Base-by-base conservation (phyloP, 2,329 filamentous ascomycete species). In the Erysiphe pulchra region DNA sequence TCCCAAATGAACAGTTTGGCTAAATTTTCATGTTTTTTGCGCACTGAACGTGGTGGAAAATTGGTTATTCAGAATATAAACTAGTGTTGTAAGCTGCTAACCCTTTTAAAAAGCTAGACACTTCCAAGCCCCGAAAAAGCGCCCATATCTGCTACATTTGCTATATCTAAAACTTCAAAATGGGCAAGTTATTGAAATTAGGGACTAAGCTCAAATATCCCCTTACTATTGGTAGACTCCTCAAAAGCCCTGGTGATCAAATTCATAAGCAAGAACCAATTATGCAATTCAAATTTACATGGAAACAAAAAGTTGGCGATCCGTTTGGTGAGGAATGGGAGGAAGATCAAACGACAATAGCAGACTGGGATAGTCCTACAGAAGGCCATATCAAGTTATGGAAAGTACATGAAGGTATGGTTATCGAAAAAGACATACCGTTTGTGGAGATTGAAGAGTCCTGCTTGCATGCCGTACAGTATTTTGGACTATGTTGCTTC, bases 401-500 rank as follows among this genome's bases (percentile, higher is more conserved):
- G 83, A 75, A 74, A 55, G 71, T 95, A 54, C 63, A 63, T 51
- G 73, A 75, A 47, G 81, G 77, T 48, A 68, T 75, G 52, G 66
- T 73, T 53, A 69, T 87, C 47, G 61, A 65, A 5, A 64, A 64
- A 42, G 74, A 79, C 57, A 65, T 65, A 50, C 58, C 65, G 1
- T 72, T 70, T 50, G 73, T 85, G 48, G 77, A 84, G 49, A 79
- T 98, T 46, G 80, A 93, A 55, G 90, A 98, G 64, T 75, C 80
- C 47, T 98, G 90, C 62, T 72, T 79, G 30, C 90, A 98, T 62
- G 81, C 87, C 55, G 71, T 92, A 37, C 87, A 95, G 61, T 93
- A 83, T 57, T 80, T 80, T 47, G 86, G 86, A 40, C 71, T 98
- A 52, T 98, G 90, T 63, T 84, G 77, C 48, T 73, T 86, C 50